Conservation (phyloP, 225 moss, liverwort and hornwort genomes). For the Climacium dendroides region DNA sequence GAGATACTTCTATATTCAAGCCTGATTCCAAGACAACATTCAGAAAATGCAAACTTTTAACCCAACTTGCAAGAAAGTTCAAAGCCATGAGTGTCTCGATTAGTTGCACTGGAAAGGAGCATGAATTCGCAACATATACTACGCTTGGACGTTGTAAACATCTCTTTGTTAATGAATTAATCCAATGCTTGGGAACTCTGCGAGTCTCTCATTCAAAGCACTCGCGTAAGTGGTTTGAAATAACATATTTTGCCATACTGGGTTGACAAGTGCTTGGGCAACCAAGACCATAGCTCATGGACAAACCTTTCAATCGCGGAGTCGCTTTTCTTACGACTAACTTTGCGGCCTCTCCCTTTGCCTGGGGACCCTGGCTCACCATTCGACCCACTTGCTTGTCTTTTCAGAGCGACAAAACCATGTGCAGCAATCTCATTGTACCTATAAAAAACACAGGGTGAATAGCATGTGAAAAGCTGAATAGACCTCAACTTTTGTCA, state of each 20-base stretch:
- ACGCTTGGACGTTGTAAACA: not conserved
- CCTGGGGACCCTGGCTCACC: slow-evolving; percentile 17
- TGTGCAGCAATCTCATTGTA: slow-evolving; percentile 95
- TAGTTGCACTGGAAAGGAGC: not conserved
- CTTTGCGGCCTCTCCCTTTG: slow-evolving; percentile 16
- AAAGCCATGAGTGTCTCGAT: not conserved
- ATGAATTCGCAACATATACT: not conserved
- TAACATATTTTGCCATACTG: not conserved
- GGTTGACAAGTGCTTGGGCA: not conserved
- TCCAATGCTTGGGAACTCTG: not conserved
- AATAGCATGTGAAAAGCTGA: not conserved
- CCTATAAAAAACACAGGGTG: slow-evolving; percentile 15
- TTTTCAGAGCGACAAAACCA: slow-evolving; percentile 63
- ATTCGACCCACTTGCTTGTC: slow-evolving; percentile 18
- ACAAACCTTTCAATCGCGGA: slow-evolving; percentile 42
- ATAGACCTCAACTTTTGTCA: not conserved
- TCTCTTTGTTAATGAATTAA: not conserved
- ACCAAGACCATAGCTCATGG: not conserved
- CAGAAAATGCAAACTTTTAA: not conserved
- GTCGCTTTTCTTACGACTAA: slow-evolving; percentile 17
- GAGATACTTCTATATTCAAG: not conserved
- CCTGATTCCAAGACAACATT: not conserved
- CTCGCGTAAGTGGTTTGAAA: not conserved
- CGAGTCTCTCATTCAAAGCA: not conserved
- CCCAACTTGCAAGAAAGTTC: not conserved